phyloP scores from a whole-genome alignment of 495 filamentous ascomycete species.

The Penicillium diatomitis region DNA sequence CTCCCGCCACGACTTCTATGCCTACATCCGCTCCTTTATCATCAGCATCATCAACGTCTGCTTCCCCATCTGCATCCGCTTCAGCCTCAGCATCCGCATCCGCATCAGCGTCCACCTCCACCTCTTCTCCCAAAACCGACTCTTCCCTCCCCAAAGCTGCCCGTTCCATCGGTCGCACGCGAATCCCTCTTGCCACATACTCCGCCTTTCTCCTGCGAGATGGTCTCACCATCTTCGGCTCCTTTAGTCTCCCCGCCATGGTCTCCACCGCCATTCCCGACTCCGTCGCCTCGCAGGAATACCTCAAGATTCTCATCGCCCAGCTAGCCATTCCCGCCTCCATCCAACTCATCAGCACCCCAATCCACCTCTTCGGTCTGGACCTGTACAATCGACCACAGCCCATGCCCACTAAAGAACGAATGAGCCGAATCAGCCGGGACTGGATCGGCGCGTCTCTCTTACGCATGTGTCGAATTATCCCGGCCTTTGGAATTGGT shows the following conservation, averaged over 20 bases:
- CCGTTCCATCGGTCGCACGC: conserved; percentile 32
- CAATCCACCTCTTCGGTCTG: conserved; percentile 73
- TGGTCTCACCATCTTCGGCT: conserved; percentile 78
- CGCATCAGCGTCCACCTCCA: conserved; percentile 34
- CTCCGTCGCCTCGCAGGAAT: conserved; percentile 27
- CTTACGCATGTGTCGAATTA: conserved; percentile 73
- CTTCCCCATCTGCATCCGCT: conserved; percentile 23
- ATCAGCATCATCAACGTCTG: conserved; percentile 7
- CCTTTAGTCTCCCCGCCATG: conserved; percentile 66
- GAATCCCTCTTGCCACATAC: conserved; percentile 41
- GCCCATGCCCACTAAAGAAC: conserved; percentile 37
- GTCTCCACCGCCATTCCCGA: conserved; percentile 28
- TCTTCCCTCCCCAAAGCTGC: conserved; percentile 17
- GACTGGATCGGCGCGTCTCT: conserved; percentile 66
- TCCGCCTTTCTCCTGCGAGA: conserved; percentile 69
- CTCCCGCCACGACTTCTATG: conserved; percentile 37
- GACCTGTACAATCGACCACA: conserved; percentile 69
- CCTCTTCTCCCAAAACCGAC: conserved; percentile 16
- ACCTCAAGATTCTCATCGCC: conserved; percentile 41
- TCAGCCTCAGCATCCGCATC: conserved; percentile 14
- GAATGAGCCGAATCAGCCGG: conserved; percentile 52
- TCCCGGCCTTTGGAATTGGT: conserved; percentile 85
- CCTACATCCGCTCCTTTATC: conserved; percentile 11
- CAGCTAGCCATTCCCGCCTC: conserved; percentile 70
- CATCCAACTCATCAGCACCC: conserved; percentile 74